Evolutionary conservation across 805 yeast species (phyloP), one percentile per base, ranked within the genome.

Genomic region (Teunomyces barrocoloradensis): DNA sequence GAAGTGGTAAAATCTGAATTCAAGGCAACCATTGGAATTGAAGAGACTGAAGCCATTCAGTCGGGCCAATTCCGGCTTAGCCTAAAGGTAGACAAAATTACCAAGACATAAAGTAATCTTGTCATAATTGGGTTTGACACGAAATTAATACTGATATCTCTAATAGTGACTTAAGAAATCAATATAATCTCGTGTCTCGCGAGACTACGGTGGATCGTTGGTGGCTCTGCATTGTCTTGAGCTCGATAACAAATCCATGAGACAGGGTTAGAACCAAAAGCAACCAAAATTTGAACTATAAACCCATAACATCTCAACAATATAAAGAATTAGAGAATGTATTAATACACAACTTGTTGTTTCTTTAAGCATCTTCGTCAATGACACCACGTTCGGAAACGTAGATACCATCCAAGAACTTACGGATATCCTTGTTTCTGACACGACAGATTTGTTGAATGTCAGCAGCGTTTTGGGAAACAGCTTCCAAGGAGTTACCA

Each of bases 381-480:
- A 92, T 81, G 74, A 80, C 79, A 69, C 96, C 96, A 79, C 87
- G 87, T 80, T 87, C 95, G 62, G 97, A 91, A 68, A 92, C 99
- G 78, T 92, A 92, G 81, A 92, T 91, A 90, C 99, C 99, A 78
- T 95, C 99, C 84, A 94, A 87, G 85, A 92, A 92, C 85, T 92
- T 92, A 81, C 99, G 89, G 91, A 94, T 92, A 94, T 92, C 99
- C 92, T 94, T 94, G 94, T 92, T 92, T 84, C 96, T 88, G 73
- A 90, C 98, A 77, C 95, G 85, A 84, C 97, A 90, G 77, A 83
- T 83, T 82, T 92, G 98, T 80, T 92, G 97, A 68, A 94, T 82
- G 73, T 90, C 97, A 68, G 99, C 99, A 77, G 96, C 94, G 71
- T 90, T 87, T 81, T 92, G 99, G 59, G 98, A 94, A 63, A 92